Base-by-base conservation (phyloP, 1,284 basidiomycete species). In the Tilletia caries region DNA sequence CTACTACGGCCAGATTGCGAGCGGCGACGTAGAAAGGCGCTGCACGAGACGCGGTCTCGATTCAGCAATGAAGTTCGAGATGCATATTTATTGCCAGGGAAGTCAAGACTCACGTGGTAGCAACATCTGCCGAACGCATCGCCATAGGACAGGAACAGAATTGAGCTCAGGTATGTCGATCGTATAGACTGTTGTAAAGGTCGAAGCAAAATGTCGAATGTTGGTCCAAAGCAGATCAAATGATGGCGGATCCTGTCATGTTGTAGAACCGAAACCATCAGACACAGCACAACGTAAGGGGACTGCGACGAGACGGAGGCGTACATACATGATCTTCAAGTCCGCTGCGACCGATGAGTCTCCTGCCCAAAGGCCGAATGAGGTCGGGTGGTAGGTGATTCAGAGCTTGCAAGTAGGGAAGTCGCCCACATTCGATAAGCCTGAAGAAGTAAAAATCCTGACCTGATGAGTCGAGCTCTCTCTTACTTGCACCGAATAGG, bases 391-490 rank as follows among this genome's bases (percentile, higher is more conserved):
- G 92, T 1, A 96, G 84, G 41, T 88, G 80, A 20, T 88, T 87
- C 33, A 89, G 83, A 43, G 89, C 87, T 76, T 94, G 90, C 62
- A 97, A 86, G 84, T 93, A 96, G 0, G 93, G 93, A 46, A 97
- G 85, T 37, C 88, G 85, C 78, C 91, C 90, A 27, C 85, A 85
- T 75, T 92, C 90, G 60, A 94, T 88, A 68, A 89, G 84, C 66
- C 91, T 54, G 25, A 6, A n/a, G 25, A 2, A 5, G 13, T 3
- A 25, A 29, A 54, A 54, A 3, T 23, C 52, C 3, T 6, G 18
- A 25, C 5, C n/a, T 29, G 37, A 23, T 54, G n/a, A 54, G 52
- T 13, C 48, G 48, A n/a, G 10, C 48, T 13, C 6, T 27, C 2
- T 8, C 1, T n/a, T 50, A n/a, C n/a, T n/a, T n/a, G n/a, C 48